Conservation (phyloP, 163 green algal genomes). For the Trebouxiophyceae sp. region DNA sequence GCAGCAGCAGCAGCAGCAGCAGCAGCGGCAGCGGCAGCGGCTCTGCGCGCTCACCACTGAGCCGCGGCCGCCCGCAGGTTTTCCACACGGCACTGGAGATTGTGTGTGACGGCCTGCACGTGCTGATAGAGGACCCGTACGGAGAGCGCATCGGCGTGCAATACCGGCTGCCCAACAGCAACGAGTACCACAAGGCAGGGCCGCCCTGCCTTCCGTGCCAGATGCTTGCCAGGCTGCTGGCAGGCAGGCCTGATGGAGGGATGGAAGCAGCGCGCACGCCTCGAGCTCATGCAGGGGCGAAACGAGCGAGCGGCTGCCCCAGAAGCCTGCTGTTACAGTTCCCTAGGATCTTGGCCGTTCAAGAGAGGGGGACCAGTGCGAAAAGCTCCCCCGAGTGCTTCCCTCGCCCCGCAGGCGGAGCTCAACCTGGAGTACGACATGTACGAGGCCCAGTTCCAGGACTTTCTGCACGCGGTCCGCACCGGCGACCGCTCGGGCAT, state of each 20-base stretch:
- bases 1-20: too few species aligned
- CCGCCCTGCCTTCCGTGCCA: not conserved
- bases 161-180: not conserved
- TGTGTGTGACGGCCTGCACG: conserved; percentile 10
- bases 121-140: conserved; percentile 5
- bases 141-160: not conserved
- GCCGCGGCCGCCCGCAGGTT: not conserved
- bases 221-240: not conserved
- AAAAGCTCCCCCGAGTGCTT: too few species aligned
- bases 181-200: not conserved
- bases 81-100: conserved; percentile 15
- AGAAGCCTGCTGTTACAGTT: too few species aligned
- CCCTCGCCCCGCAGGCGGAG: conserved; percentile 2
- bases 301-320: too few species aligned
- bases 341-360: too few species aligned
- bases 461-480: conserved; percentile 16
- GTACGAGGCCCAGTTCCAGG: conserved; percentile 24
- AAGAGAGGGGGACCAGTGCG: too few species aligned
- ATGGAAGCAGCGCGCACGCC: not conserved
- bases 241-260: too few species aligned
- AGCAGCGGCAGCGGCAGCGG: too few species aligned
- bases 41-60: too few species aligned
- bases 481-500: conserved; percentile 11
- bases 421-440: conserved; percentile 18
- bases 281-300: not conserved